Evolutionary conservation across 1,284 basidiomycete genomes (phyloP), one percentile per base, ranked within the genome.

Genomic region (Exsudoporus floridanus): DNA sequence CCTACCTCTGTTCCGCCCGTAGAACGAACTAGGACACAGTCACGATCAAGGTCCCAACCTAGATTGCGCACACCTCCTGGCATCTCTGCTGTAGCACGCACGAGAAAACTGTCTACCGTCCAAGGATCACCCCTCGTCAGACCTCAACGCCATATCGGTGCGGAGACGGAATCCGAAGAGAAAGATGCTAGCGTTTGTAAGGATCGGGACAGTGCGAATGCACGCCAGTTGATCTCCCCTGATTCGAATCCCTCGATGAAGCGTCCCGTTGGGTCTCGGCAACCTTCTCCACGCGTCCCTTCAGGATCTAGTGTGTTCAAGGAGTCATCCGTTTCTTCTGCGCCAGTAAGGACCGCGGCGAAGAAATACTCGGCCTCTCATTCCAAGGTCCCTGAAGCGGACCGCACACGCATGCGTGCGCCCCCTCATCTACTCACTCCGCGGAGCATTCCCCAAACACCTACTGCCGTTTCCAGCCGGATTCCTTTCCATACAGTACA

Each of bases 1-100:
- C 21, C 47, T 40, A n/a, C 30, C 5, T 36, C 45, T 4, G 9
- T 21, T 6, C 50, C 49, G 2, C 30, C 39, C 5, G 35, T 6
- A 0, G 46, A 45, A 25, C 60, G 44, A 31, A 14, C 39, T 4
- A 51, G 56, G 25, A 53, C 53, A 7, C 59, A 70, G 16, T 60
- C 61, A 28, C 57, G 63, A 35, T 69, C 70, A 6, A 54, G 25
- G 44, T 67, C 70, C 7, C 68, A 71, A 31, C 68, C 70, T 5
- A 71, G 56, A 50, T 21, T 68, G 36, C 53, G 50, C 5, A 28
- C 48, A 19, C 51, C 56, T 7, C 38, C 52, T 13, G 53, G 35
- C 28, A 39, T 52, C 8, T 42, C 52, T 10, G 44, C 52, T 23
- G 31, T 23, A 0, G 40, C 39, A 31, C 60, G 41, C 34, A 41